phyloP scores from a whole-genome alignment of 129 eudicot species.

The Lonicera japonica region DNA sequence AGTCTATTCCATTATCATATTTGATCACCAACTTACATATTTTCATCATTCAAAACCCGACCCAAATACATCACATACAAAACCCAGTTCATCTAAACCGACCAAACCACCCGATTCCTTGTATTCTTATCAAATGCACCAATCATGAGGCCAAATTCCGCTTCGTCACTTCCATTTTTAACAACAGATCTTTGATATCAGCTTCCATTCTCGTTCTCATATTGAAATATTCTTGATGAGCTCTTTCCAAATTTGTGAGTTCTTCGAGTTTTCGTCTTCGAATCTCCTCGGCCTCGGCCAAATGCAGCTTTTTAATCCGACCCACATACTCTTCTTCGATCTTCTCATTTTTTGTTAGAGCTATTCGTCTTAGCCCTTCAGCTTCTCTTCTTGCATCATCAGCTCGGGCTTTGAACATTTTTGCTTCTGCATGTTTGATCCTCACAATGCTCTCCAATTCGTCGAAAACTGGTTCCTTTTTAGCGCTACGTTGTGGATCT shows the following conservation, averaged over 20 bases:
- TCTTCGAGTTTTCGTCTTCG: conserved; percentile 68
- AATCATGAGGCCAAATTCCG: conserved; percentile 46
- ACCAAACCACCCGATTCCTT: no score
- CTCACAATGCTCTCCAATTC: conserved; percentile 86
- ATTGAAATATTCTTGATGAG: conserved; percentile 70
- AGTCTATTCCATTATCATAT: no score
- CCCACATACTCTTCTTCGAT: conserved; percentile 62
- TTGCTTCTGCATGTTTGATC: conserved; percentile 90
- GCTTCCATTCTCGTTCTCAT: conserved; percentile 92
- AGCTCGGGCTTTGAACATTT: conserved; percentile 88
- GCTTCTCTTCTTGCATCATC: conserved; percentile 96
- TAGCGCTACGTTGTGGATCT: conserved; percentile 26
- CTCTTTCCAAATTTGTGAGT: conserved; percentile 59
- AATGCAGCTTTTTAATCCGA: conserved; percentile 59
- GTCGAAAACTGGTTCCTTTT: conserved; percentile 56
- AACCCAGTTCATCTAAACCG: no score
- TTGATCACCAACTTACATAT: no score
- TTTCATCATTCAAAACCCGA: no score
- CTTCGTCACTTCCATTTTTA: conserved; percentile 94
- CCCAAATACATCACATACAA: no score
- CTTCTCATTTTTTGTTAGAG: conserved; percentile 63
- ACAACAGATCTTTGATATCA: conserved; percentile 76
- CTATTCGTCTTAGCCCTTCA: conserved; percentile 73
- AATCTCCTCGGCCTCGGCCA: conserved; percentile 77
- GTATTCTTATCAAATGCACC: not conserved